Base-by-base conservation (phyloP, 768 basidiomycete genomes). In the Cystofilobasidium bisporidii region DNA sequence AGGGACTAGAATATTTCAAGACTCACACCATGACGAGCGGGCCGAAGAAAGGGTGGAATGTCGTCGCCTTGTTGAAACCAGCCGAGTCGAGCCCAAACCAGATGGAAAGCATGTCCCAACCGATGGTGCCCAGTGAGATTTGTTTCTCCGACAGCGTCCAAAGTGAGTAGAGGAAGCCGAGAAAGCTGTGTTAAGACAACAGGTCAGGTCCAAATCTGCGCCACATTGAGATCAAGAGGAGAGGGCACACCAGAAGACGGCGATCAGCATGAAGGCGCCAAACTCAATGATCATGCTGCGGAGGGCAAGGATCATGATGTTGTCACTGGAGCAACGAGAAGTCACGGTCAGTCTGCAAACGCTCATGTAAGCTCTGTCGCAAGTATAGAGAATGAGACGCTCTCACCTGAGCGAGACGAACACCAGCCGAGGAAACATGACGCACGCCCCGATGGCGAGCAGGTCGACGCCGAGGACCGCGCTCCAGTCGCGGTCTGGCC, bases 221-320 rank as follows among this genome's bases (percentile, higher is more conserved):
- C 17, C 22, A 30, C 36, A 28, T 36, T 47, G 79, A 0, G 89
- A 89, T 76, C 93, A 94, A 59, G 90, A 76, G 75, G 94, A 94
- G 2, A 89, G 92, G 36, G 85, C 83, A 75, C 94, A 96, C 74
- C 76, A 93, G 74, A 91, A 92, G 0, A 83, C 85, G 4, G 90
- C 89, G 20, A 91, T 88, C 38, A 85, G 73, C 72, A 73, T 69
- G 1, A 69, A 40, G 72, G 76, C 75, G 70, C 76, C 74, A 71
- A 98, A 98, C 74, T 98, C 91, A 70, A 86, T 81, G 66, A 97
- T 84, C 92, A 98, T 94, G 0, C 92, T 90, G 1, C 94, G 85
- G 24, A 79, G 72, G 28, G 75, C 78, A 64, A 81, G 73, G 22
- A 81, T 76, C 76, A 81, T 78, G 10, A 82, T 71, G 67, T 81